A percentile compares a stretch with the other conserved stretches of the same genome.
These are phyloP conservation scores for Claviceps fusiformis DNA, from an alignment of 2,329 filamentous ascomycete species.

Conservation along the genomic window DNA sequence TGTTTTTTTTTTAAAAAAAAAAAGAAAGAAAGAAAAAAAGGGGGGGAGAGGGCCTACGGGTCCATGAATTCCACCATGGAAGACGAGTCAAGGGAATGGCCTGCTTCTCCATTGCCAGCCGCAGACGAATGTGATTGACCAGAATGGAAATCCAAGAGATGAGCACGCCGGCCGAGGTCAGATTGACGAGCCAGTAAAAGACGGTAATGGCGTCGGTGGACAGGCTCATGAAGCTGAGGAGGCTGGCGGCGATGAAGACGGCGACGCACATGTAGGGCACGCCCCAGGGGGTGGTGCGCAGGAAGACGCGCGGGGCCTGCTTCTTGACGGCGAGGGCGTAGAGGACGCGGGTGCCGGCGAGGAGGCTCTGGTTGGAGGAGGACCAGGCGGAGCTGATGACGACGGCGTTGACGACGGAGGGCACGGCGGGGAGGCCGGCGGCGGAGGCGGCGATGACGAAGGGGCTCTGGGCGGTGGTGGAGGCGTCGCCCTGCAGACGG, in stretches of 20 bases:
- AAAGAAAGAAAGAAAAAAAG: too few species aligned
- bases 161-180: slow-evolving; percentile 49
- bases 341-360: slow-evolving; percentile 55
- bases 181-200: slow-evolving; percentile 50
- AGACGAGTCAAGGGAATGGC: slow-evolving; percentile 34
- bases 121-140: slow-evolving; percentile 45
- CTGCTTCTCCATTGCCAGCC: slow-evolving; percentile 40
- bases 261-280: slow-evolving; percentile 46
- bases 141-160: slow-evolving; percentile 49
- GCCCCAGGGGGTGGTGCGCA: slow-evolving; percentile 45
- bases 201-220: slow-evolving; percentile 45
- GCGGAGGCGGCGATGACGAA: slow-evolving; percentile 60
- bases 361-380: slow-evolving; percentile 45
- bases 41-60: slow-evolving; percentile 25
- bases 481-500: slow-evolving; percentile 34
- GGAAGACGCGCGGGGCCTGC: slow-evolving; percentile 51
- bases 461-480: slow-evolving; percentile 33
- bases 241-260: slow-evolving; percentile 40
- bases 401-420: slow-evolving; percentile 62
- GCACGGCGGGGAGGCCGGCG: slow-evolving; percentile 53
- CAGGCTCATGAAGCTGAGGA: slow-evolving; percentile 44
- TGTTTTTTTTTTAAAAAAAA: too few species aligned
- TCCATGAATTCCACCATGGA: slow-evolving; percentile 52
- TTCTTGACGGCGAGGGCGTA: slow-evolving; percentile 53
- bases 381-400: slow-evolving; percentile 58